A percentile compares a stretch with the other conserved stretches of the same genome.
These are phyloP conservation scores for Zasmidium angulare DNA, from an alignment of 2,329 filamentous ascomycete genomes.

Conservation along the genomic window DNA sequence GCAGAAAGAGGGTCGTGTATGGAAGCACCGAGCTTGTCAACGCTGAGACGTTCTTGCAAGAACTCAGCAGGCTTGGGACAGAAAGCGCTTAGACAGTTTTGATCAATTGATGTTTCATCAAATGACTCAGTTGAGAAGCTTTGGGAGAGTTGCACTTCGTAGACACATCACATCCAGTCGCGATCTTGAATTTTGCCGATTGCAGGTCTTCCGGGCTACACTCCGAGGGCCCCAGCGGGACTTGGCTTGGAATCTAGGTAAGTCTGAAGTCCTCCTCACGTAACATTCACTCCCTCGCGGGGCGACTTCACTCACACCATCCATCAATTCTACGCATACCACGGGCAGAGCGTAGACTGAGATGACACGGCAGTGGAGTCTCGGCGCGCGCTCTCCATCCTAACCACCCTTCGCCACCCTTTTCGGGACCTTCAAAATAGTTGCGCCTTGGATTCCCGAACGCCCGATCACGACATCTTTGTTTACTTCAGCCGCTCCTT, in stretches of 20 bases:
- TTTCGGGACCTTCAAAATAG: not conserved
- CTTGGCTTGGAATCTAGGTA: not conserved
- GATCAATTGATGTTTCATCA: too few species aligned
- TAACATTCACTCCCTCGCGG: not conserved
- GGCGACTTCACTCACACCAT: not conserved
- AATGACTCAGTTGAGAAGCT: too few species aligned
- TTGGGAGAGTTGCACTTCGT: too few species aligned
- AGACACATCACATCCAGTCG: too few species aligned
- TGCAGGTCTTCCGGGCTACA: too few species aligned
- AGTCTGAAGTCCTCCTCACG: not conserved
- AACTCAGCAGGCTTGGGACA: constrained; percentile 56
- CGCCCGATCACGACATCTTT: not conserved
- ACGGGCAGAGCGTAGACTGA: constrained; percentile 2
- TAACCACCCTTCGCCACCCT: constrained; percentile 10
- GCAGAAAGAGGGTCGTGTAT: constrained; percentile 83
- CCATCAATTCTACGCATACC: not conserved
- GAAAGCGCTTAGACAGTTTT: constrained; percentile 46
- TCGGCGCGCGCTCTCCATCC: constrained; percentile 11
- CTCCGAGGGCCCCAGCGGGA: not conserved
- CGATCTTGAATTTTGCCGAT: not conserved
- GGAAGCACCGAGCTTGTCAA: constrained; percentile 79
- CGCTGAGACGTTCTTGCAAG: constrained; percentile 62
- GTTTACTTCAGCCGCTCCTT: constrained; percentile 12
- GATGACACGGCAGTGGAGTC: constrained; percentile 7
- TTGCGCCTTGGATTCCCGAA: constrained; percentile 1